Evolutionary conservation across 257 asterid genomes (phyloP).

Genomic region (Marsdenia floribunda): DNA sequence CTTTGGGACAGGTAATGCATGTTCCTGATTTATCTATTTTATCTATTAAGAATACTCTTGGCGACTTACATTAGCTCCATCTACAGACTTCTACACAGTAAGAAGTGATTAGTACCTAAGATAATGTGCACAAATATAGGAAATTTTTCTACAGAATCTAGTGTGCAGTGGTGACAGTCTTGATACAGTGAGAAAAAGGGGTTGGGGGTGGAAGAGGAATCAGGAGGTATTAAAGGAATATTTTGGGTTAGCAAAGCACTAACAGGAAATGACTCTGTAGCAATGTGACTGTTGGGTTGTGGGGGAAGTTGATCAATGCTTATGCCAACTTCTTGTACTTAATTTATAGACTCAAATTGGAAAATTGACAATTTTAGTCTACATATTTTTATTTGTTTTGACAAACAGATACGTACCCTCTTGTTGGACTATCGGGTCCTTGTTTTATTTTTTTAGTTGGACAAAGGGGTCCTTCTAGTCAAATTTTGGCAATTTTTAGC

Average conservation of each 20-base stretch:
- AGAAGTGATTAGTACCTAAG: neutral
- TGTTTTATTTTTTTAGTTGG: too few species aligned
- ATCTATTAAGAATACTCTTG: too few species aligned
- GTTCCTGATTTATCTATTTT: neutral
- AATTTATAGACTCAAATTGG: neutral
- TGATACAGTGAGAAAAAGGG: too few species aligned
- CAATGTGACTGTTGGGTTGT: neutral
- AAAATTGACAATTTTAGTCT: too few species aligned
- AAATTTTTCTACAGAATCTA: neutral
- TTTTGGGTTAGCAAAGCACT: neutral
- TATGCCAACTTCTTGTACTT: neutral
- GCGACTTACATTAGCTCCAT: too few species aligned
- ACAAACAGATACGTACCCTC: too few species aligned
- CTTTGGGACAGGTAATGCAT: slow-evolving; percentile 55
- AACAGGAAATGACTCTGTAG: neutral
- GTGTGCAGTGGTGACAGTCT: neutral
- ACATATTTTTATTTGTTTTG: too few species aligned
- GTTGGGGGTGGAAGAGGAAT: neutral
- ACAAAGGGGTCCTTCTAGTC: too few species aligned
- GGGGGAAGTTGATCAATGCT: neutral
- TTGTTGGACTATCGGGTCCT: too few species aligned
- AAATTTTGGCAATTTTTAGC: too few species aligned
- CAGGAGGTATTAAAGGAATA: neutral
- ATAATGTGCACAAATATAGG: neutral
- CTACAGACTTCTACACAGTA: too few species aligned